These are phyloP conservation scores for Spraguea lophii DNA, from an alignment of 371 early-diverging fungal species.

Conservation along the genomic window DNA sequence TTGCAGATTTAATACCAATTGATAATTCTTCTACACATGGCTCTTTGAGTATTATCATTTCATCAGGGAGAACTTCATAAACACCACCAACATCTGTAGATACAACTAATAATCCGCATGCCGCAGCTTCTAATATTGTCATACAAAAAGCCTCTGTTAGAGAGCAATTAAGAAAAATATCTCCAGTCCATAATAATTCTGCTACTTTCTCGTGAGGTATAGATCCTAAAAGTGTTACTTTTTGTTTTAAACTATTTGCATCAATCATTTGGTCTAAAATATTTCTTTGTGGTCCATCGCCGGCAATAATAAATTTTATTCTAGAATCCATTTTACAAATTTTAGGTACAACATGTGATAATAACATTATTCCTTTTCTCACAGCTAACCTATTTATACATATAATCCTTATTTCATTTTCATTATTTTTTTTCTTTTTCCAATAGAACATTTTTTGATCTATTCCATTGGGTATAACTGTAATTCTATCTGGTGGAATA, in stretches of 20 bases:
- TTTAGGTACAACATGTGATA: constrained; percentile 67
- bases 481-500: constrained; percentile 62
- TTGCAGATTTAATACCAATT: not conserved
- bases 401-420: constrained; percentile 7
- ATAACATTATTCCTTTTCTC: constrained; percentile 78
- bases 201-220: constrained; percentile 64
- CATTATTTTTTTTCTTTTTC: not conserved
- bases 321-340: constrained; percentile 63
- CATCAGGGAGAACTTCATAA: constrained; percentile 75
- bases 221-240: constrained; percentile 69
- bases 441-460: constrained; percentile 17
- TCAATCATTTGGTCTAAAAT: constrained; percentile 91
- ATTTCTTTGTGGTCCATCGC: constrained; percentile 82
- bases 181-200: constrained; percentile 67
- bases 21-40: constrained; percentile 63
- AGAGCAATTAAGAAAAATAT: constrained; percentile 88
- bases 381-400: constrained; percentile 55
- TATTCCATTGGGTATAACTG: constrained; percentile 94
- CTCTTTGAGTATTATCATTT: constrained; percentile 74
- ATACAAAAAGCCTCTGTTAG: constrained; percentile 97
- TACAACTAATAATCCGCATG: constrained; percentile 77
- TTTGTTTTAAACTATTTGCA: constrained; percentile 64
- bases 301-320: constrained; percentile 72
- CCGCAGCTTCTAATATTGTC: constrained; percentile 90
- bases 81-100: constrained; percentile 93